phyloP scores from a whole-genome alignment of 2,329 filamentous ascomycete species.

The Calonectria pseudoreteaudii region DNA sequence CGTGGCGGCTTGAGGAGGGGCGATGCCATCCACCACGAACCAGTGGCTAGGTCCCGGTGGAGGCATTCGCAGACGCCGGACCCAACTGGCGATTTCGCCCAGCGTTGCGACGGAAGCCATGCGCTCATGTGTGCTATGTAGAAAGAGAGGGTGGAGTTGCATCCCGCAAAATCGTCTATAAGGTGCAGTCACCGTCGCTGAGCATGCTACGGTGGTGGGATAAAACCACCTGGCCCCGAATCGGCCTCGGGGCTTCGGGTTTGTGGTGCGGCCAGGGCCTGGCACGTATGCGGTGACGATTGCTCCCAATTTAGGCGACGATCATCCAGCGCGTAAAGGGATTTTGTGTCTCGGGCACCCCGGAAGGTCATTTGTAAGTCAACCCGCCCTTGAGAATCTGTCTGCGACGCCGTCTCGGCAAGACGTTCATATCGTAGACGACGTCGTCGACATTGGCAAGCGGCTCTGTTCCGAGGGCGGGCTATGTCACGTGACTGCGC shows the following conservation, averaged over 20 bases:
- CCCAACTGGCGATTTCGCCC: neutral
- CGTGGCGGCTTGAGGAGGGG: conserved; percentile 44
- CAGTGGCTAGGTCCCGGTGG: conserved; percentile 12
- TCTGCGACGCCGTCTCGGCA: conserved; percentile 32
- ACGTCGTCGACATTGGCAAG: conserved; percentile 5
- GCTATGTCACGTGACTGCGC: conserved; percentile 38
- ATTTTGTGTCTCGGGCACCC: conserved; percentile 26
- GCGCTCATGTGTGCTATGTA: neutral
- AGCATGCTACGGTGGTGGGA: conserved; percentile 14
- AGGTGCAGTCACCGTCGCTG: neutral
- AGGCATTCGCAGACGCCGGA: conserved; percentile 3
- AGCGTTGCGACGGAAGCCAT: neutral
- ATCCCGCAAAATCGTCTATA: neutral
- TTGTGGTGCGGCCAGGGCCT: conserved; percentile 20
- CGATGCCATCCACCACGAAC: conserved; percentile 37
- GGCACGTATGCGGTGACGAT: conserved; percentile 1
- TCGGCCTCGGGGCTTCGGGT: conserved; percentile 24
- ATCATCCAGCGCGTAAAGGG: conserved; percentile 14
- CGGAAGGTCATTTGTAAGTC: neutral
- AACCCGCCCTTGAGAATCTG: neutral
- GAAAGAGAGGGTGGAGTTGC: neutral
- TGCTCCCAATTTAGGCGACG: neutral
- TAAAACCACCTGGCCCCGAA: conserved; percentile 26
- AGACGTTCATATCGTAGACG: conserved; percentile 3
- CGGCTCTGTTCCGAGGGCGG: conserved; percentile 20